Percentiles rank a stretch among this genome's conserved stretches.
Conservation (phyloP, 106 monocot genomes). For the Dendrobium catenatum region DNA sequence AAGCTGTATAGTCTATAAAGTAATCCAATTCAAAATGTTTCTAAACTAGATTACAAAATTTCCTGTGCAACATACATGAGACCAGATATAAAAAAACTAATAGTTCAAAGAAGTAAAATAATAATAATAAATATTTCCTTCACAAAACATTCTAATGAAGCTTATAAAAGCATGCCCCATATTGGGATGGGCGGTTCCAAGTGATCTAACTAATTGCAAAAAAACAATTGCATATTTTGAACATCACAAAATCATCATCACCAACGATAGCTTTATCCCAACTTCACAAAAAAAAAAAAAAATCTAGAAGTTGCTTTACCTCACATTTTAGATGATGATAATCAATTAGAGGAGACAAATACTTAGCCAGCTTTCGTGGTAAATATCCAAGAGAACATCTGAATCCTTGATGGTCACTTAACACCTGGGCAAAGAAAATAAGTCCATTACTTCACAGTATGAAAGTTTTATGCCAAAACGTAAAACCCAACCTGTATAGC, state of each 20-base stretch:
- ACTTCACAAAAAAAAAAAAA: not conserved
- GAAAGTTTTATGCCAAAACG: not conserved
- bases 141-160: not conserved
- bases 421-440: constrained; percentile 36
- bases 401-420: constrained; percentile 38
- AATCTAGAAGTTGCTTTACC: constrained; percentile 25
- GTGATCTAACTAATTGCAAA: not conserved
- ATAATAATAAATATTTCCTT: not conserved
- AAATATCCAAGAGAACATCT: constrained; percentile 61
- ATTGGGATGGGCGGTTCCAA: not conserved
- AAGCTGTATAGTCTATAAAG: not conserved
- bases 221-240: not conserved
- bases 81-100: not conserved
- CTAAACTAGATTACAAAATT: not conserved
- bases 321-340: constrained; percentile 40
- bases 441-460: not conserved
- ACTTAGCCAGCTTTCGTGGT: constrained; percentile 63
- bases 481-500: constrained; percentile 64
- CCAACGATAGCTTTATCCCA: not conserved
- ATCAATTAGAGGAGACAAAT: constrained; percentile 77
- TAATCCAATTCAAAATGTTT: not conserved
- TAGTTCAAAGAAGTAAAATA: not conserved
- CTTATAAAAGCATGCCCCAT: not conserved
- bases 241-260: not conserved
- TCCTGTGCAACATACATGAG: not conserved